Percentiles rank a stretch among this genome's conserved stretches.
Conservation (phyloP, 2,329 filamentous ascomycete species). For the Neopestalotiopsis rosae region DNA sequence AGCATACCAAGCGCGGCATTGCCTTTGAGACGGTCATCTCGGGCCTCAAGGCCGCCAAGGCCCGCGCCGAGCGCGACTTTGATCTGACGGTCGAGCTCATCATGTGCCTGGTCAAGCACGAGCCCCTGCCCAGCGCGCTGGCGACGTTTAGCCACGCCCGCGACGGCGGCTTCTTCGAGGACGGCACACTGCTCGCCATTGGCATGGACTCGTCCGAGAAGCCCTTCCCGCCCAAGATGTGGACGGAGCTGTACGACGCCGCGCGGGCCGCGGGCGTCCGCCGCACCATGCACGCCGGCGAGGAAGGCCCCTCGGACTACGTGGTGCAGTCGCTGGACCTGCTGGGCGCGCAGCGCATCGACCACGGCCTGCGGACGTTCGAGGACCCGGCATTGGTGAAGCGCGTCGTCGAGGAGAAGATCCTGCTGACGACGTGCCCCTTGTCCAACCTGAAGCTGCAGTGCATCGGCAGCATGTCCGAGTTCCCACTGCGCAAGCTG, state of each 20-base stretch:
- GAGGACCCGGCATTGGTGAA: conserved; percentile 64
- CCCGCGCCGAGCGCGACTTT: conserved; percentile 65
- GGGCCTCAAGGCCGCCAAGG: conserved; percentile 66
- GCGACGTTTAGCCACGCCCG: conserved; percentile 49
- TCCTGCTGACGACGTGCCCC: conserved; percentile 74
- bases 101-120: conserved; percentile 74
- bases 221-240: conserved; percentile 62
- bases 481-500: conserved; percentile 67
- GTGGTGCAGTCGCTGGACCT: conserved; percentile 67
- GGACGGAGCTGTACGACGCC: conserved; percentile 64
- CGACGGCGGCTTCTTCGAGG: conserved; percentile 48
- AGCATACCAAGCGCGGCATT: conserved; percentile 69
- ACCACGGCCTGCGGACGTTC: conserved; percentile 73
- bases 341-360: conserved; percentile 70
- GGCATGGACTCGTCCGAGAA: conserved; percentile 72
- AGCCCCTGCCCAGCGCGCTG: conserved; percentile 64
- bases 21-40: conserved; percentile 66
- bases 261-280: conserved; percentile 58
- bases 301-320: conserved; percentile 73
- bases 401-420: conserved; percentile 60
- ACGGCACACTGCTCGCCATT: conserved; percentile 64
- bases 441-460: conserved; percentile 71
- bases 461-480: conserved; percentile 56
- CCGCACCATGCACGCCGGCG: conserved; percentile 77
- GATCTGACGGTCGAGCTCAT: conserved; percentile 70